Conservation (phyloP, 148 eudicot genomes). For the Amaranthus hypochondriacus region DNA sequence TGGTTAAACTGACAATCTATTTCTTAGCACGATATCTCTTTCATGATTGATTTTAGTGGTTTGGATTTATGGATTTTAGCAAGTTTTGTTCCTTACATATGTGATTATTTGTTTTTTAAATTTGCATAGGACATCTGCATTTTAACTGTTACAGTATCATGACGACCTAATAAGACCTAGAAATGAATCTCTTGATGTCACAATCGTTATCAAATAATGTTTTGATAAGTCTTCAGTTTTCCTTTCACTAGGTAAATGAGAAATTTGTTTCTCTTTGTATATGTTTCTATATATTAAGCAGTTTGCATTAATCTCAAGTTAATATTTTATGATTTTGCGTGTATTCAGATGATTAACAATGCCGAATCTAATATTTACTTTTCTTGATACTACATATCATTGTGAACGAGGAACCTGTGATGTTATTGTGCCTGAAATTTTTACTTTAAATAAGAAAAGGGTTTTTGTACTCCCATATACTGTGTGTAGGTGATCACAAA, state of each 20-base stretch:
- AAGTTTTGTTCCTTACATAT: neutral
- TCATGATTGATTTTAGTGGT: neutral
- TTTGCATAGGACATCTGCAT: neutral
- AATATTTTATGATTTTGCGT: neutral
- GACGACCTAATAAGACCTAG: neutral
- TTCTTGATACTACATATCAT: neutral
- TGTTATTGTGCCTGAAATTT: neutral
- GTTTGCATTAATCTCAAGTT: neutral
- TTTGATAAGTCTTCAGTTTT: neutral
- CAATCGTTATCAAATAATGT: neutral
- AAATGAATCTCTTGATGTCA: neutral
- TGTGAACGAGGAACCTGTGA: neutral
- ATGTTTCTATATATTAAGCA: neutral
- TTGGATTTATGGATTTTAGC: neutral
- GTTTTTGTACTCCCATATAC: neutral
- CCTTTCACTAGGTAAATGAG: neutral
- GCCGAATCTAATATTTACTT: neutral
- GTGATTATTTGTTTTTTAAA: neutral
- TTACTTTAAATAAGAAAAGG: neutral
- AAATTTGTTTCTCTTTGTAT: neutral
- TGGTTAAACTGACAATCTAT: neutral
- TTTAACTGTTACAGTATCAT: neutral
- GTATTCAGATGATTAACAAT: neutral
- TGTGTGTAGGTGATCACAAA: neutral
- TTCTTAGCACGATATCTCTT: neutral